phyloP scores from a whole-genome alignment of 345 rosid species.

The Lepidium aucheri region DNA sequence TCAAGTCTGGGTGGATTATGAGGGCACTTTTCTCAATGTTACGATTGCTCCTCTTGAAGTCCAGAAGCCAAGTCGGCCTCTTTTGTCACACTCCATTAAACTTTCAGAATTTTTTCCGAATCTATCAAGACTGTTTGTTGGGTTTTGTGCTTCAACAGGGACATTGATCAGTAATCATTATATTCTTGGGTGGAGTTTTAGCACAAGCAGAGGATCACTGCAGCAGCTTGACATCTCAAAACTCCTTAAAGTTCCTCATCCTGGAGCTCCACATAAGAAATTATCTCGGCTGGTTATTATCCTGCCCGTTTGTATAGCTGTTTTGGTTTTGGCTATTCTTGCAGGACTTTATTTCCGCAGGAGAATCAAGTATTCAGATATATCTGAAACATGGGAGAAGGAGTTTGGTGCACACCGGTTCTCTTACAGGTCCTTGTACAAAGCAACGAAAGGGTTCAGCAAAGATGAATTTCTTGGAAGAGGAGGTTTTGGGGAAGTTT shows the following conservation, averaged over 20 bases:
- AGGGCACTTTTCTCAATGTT: constrained; percentile 35
- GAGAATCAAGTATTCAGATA: constrained; percentile 49
- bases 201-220: constrained; percentile 29
- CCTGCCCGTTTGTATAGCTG: constrained; percentile 9
- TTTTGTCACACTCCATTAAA: constrained; percentile 37
- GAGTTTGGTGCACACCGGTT: constrained; percentile 52
- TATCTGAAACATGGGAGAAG: constrained; percentile 55
- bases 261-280: background rate
- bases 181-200: constrained; percentile 65
- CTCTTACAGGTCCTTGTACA: constrained; percentile 42
- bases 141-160: constrained; percentile 64
- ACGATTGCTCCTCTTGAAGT: constrained; percentile 33
- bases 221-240: constrained; percentile 32
- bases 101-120: constrained; percentile 32
- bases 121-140: constrained; percentile 31
- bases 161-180: constrained; percentile 29
- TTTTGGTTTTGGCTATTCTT: constrained; percentile 10
- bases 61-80: constrained; percentile 38
- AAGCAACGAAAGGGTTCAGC: constrained; percentile 55
- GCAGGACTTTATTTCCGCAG: constrained; percentile 17
- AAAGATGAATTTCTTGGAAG: constrained; percentile 42
- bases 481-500: constrained; percentile 66
- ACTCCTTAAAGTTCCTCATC: constrained; percentile 47
- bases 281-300: constrained; percentile 1
- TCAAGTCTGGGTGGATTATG: constrained; percentile 63